Percentiles rank a stretch among this genome's conserved stretches.
These are phyloP conservation scores for Massarina eburnea DNA, from an alignment of 2,329 filamentous ascomycete genomes.

Conservation along the genomic window DNA sequence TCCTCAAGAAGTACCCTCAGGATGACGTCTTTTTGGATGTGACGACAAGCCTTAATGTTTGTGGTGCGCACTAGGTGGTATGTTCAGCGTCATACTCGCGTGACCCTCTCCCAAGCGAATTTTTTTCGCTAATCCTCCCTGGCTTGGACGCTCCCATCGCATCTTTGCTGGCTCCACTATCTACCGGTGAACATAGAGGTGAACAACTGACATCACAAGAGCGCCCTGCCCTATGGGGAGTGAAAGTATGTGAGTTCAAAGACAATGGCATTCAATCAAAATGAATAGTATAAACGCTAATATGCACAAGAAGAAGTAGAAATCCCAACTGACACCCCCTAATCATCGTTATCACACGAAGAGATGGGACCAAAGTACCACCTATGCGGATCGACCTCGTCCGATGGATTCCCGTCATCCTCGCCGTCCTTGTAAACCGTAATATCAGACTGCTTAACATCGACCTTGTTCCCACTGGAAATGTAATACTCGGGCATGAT, in stretches of 20 bases:
- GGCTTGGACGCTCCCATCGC: too few relatives aligned
- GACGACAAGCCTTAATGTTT: too few relatives aligned
- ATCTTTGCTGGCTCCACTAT: too few relatives aligned
- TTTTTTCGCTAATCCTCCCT: too few relatives aligned
- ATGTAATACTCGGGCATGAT: slow-evolving; percentile 63
- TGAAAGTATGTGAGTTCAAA: background rate
- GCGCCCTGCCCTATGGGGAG: background rate
- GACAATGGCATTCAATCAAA: background rate
- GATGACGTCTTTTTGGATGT: too few relatives aligned
- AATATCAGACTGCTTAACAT: slow-evolving; percentile 23
- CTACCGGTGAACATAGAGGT: too few relatives aligned
- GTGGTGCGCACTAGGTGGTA: too few relatives aligned
- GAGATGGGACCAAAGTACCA: slow-evolving; percentile 42
- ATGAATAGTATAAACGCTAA: background rate
- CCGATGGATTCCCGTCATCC: slow-evolving; percentile 30
- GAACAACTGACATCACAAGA: too few relatives aligned
- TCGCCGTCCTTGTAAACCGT: slow-evolving; percentile 30
- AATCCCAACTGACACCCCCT: background rate
- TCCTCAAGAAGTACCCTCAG: too few relatives aligned
- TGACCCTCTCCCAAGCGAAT: too few relatives aligned
- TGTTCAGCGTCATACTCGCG: too few relatives aligned
- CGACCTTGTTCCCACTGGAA: slow-evolving; percentile 22
- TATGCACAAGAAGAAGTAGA: background rate
- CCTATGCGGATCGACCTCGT: slow-evolving; percentile 34
- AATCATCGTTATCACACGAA: slow-evolving; percentile 26